These are phyloP conservation scores for Cercospora sojina DNA, from an alignment of 2,329 filamentous ascomycete genomes.

Conservation along the genomic window DNA sequence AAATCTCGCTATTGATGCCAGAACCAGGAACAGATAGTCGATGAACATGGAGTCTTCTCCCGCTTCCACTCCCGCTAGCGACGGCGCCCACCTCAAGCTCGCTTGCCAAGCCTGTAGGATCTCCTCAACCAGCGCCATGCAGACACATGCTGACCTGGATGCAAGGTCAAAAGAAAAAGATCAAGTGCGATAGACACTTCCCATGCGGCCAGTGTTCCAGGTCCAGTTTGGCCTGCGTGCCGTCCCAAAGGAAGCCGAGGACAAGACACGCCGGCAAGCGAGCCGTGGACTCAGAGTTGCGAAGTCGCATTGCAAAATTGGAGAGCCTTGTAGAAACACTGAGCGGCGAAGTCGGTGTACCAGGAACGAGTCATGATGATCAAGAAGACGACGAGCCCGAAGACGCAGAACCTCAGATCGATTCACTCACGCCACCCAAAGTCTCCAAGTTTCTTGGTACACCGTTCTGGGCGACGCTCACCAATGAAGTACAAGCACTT, in stretches of 20 bases:
- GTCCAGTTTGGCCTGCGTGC: constrained; percentile 17
- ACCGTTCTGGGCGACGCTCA: constrained; percentile 36
- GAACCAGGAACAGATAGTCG: background rate
- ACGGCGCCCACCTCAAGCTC: constrained; percentile 27
- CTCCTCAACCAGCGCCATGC: background rate
- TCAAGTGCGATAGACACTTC: constrained; percentile 25
- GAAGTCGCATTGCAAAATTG: constrained; percentile 23
- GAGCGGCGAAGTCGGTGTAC: constrained; percentile 19
- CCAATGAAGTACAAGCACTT: constrained; percentile 35
- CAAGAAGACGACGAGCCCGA: background rate
- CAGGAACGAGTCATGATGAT: background rate
- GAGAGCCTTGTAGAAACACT: constrained; percentile 27
- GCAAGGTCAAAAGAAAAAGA: constrained; percentile 21
- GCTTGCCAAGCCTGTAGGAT: constrained; percentile 33
- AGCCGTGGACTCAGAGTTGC: constrained; percentile 24
- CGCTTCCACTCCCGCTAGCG: background rate
- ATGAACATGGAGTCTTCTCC: background rate
- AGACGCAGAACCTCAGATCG: background rate
- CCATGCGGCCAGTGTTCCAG: constrained; percentile 26
- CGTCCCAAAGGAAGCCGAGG: constrained; percentile 24
- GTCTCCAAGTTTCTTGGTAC: constrained; percentile 33
- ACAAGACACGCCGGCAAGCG: constrained; percentile 22
- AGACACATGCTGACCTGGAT: background rate
- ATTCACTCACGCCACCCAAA: constrained; percentile 1
- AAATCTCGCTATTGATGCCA: background rate